These are phyloP conservation scores for Penicillium sp. DNA, from an alignment of 2,329 filamentous ascomycete genomes.

Conservation along the genomic window DNA sequence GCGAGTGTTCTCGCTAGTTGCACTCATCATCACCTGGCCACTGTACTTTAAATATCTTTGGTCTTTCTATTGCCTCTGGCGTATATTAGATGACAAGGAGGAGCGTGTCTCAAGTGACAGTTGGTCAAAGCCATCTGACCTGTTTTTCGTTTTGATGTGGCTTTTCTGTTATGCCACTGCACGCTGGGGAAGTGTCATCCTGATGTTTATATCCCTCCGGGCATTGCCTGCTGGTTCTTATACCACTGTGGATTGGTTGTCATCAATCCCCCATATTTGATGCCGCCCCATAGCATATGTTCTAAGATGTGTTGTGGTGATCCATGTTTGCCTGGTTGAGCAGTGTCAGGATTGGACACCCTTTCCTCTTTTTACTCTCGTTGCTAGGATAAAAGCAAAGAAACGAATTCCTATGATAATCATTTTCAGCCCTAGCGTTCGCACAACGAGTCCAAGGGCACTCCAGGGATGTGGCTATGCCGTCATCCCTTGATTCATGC, in stretches of 20 bases:
- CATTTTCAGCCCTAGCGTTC: too few species aligned
- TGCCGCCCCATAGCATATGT: neutral
- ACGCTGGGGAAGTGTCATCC: slow-evolving; percentile 8
- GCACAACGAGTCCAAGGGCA: neutral
- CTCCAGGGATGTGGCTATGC: neutral
- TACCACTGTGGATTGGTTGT: slow-evolving; percentile 9
- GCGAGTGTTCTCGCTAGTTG: slow-evolving; percentile 7
- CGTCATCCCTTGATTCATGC: slow-evolving; percentile 2
- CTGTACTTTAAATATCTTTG: neutral
- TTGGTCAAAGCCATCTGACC: neutral
- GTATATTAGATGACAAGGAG: neutral
- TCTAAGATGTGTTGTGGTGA: neutral
- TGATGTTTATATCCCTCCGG: slow-evolving; percentile 14
- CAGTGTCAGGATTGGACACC: neutral
- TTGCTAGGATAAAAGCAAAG: neutral
- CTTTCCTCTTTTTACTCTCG: too few species aligned
- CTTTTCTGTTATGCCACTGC: neutral
- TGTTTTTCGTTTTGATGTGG: neutral
- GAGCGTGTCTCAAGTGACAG: neutral
- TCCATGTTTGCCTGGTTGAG: neutral
- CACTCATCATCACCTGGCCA: neutral
- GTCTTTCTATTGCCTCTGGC: neutral
- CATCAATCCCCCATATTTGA: slow-evolving; percentile 12
- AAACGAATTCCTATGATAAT: neutral
- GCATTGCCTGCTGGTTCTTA: slow-evolving; percentile 14